Conservation (phyloP, 2,329 filamentous ascomycete genomes). For the Fusarium sp. region DNA sequence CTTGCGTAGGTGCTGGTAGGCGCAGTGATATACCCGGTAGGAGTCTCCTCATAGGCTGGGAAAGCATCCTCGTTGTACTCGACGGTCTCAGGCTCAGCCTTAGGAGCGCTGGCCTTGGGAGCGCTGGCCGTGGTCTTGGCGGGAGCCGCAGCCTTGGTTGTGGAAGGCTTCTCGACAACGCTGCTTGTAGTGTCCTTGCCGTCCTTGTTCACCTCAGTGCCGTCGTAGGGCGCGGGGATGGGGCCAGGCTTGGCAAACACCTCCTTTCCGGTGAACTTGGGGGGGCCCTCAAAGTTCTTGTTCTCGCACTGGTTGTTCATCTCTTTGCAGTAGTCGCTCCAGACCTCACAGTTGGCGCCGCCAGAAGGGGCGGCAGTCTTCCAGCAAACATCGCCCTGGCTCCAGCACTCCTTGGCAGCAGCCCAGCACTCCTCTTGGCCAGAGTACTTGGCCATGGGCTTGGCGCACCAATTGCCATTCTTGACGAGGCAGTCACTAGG, state of each 20-base stretch:
- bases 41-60: conserved; percentile 23
- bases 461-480: conserved; percentile 80
- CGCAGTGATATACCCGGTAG: conserved; percentile 7
- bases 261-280: conserved; percentile 54
- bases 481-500: conserved; percentile 69
- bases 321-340: conserved; percentile 70
- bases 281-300: conserved; percentile 61
- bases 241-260: conserved; percentile 47
- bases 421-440: conserved; percentile 71
- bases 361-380: conserved; percentile 69
- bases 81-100: conserved; percentile 20
- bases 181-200: conserved; percentile 24
- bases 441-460: conserved; percentile 68
- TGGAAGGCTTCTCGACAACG: conserved; percentile 3
- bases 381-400: conserved; percentile 71
- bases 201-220: conserved; percentile 25
- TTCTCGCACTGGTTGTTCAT: conserved; percentile 59
- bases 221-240: conserved; percentile 49
- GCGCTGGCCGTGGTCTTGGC: conserved; percentile 17
- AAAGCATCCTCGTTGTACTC: conserved; percentile 16
- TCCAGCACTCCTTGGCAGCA: conserved; percentile 66
- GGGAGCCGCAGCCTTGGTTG: conserved; percentile 7
- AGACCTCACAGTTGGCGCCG: conserved; percentile 68
- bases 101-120: conserved; percentile 10
- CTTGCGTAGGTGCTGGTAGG: conserved; percentile 15